Percentiles rank a stretch among this genome's conserved stretches.
Conservation (phyloP, 1,139 yeast genomes). For the Pichiaceae sp. region DNA sequence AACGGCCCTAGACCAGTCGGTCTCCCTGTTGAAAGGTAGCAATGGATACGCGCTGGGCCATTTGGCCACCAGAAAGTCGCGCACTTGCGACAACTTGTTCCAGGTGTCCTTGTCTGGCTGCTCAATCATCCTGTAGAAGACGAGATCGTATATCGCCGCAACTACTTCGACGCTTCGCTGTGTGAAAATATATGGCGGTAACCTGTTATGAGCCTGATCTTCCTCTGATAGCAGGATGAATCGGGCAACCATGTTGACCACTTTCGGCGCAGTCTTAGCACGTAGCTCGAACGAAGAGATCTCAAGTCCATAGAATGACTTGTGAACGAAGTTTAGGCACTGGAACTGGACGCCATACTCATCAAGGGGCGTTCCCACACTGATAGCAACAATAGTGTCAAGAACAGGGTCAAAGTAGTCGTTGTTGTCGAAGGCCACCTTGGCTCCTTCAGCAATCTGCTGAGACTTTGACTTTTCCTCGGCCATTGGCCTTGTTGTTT, state of each 20-base stretch:
- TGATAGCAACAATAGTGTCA: slow-evolving; percentile 20
- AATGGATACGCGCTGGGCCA: slow-evolving; percentile 37
- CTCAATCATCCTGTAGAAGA: slow-evolving; percentile 15
- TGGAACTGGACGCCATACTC: slow-evolving; percentile 13
- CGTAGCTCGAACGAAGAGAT: slow-evolving; percentile 14
- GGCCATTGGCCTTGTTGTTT: neutral
- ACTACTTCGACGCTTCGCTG: slow-evolving; percentile 19
- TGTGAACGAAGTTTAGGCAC: slow-evolving; percentile 17
- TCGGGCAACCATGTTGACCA: slow-evolving; percentile 15
- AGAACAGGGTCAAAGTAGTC: slow-evolving; percentile 19
- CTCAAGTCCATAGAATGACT: slow-evolving; percentile 14
- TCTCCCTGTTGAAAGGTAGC: slow-evolving; percentile 39
- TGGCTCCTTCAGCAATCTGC: slow-evolving; percentile 20
- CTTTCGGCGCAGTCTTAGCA: slow-evolving; percentile 10
- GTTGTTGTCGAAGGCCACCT: slow-evolving; percentile 18
- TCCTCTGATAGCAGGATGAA: slow-evolving; percentile 9
- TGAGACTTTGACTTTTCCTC: slow-evolving; percentile 4
- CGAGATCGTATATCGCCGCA: slow-evolving; percentile 15
- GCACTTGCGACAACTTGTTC: slow-evolving; percentile 33
- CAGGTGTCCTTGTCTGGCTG: slow-evolving; percentile 15
- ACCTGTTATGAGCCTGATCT: slow-evolving; percentile 5
- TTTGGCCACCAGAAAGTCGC: slow-evolving; percentile 30
- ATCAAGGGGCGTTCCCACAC: slow-evolving; percentile 14
- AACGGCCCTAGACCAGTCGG: slow-evolving; percentile 40
- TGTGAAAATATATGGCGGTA: slow-evolving; percentile 14